Percentiles rank a stretch among this genome's conserved stretches.
Conservation (phyloP, 1,284 basidiomycete genomes). For the Ceratobasidium theobromae region DNA sequence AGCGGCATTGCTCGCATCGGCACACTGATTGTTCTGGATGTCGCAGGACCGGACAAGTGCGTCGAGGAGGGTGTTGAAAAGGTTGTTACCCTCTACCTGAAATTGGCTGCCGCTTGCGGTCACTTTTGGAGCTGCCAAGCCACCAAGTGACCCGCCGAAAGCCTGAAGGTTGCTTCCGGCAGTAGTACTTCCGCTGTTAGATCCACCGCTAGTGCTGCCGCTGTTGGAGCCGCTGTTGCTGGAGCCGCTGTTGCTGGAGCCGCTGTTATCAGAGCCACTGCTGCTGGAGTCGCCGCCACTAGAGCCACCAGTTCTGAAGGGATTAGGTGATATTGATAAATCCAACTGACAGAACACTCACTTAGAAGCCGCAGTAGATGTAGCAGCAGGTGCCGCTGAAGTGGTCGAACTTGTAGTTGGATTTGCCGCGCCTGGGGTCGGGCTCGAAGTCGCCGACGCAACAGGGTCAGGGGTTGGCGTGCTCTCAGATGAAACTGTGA, state of each 20-base stretch:
- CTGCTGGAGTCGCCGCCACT: not conserved
- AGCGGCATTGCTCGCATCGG: slow-evolving; percentile 50
- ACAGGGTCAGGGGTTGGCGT: slow-evolving; percentile 28
- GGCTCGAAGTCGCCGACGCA: too few species aligned
- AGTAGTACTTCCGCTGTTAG: slow-evolving; percentile 7
- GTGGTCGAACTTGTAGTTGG: slow-evolving; percentile 35
- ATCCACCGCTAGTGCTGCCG: not conserved
- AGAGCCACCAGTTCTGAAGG: too few species aligned
- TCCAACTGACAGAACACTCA: too few species aligned
- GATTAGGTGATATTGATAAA: too few species aligned
- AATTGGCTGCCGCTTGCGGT: slow-evolving; percentile 45
- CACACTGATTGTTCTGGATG: slow-evolving; percentile 59
- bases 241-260: not conserved
- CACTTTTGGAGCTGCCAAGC: slow-evolving; percentile 45
- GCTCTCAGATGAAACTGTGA: slow-evolving; percentile 25
- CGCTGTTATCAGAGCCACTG: not conserved
- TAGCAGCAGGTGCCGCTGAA: slow-evolving; percentile 37
- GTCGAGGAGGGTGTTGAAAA: slow-evolving; percentile 35
- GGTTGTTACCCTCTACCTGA: slow-evolving; percentile 32
- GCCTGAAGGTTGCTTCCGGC: slow-evolving; percentile 44
- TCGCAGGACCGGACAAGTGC: slow-evolving; percentile 53
- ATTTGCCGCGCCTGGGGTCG: slow-evolving; percentile 22
- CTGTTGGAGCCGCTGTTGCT: not conserved
- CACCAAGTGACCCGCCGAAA: slow-evolving; percentile 46
- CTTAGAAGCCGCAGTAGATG: slow-evolving; percentile 34